phyloP scores from a whole-genome alignment of 768 basidiomycete genomes.

The Hygrophorus pudorinus region DNA sequence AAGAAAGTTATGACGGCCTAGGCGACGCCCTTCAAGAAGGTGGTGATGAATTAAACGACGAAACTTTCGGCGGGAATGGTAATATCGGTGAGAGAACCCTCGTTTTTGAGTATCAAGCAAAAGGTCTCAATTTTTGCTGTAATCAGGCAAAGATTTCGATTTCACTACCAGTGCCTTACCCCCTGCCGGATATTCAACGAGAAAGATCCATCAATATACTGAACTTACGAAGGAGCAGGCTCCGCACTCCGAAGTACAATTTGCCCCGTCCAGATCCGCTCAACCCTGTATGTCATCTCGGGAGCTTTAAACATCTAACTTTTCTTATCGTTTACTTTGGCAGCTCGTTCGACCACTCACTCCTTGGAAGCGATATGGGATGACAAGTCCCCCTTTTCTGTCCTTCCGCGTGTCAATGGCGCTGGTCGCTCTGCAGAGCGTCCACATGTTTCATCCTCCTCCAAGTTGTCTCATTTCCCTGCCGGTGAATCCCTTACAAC shows the following conservation, averaged over 20 bases:
- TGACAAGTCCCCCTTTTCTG: conserved; percentile 67
- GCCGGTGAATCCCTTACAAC: conserved; percentile 13
- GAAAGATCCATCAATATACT: conserved; percentile 11
- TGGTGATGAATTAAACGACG: conserved; percentile 90
- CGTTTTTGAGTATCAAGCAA: conserved; percentile 5
- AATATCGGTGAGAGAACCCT: conserved; percentile 53
- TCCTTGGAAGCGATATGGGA: conserved; percentile 76
- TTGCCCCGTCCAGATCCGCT: conserved; percentile 12
- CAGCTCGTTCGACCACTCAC: conserved; percentile 30
- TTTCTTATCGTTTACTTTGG: conserved; percentile 6
- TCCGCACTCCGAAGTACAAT: conserved; percentile 6
- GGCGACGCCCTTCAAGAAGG: conserved; percentile 83
- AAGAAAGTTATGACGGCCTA: conserved; percentile 82
- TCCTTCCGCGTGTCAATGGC: conserved; percentile 49
- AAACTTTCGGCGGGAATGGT: conserved; percentile 79
- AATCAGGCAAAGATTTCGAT: conserved; percentile 83
- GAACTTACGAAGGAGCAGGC: conserved; percentile 13
- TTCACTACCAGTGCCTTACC: conserved; percentile 45
- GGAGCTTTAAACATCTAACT: not conserved
- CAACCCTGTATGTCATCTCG: conserved; percentile 17
- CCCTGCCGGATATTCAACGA: conserved; percentile 18
- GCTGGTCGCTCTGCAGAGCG: conserved; percentile 30
- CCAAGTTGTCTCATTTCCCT: conserved; percentile 30
- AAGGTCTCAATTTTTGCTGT: conserved; percentile 7
- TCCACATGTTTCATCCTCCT: conserved; percentile 22